Conservation (phyloP, 1,284 basidiomycete genomes). For the Leucoagaricus sp. region DNA sequence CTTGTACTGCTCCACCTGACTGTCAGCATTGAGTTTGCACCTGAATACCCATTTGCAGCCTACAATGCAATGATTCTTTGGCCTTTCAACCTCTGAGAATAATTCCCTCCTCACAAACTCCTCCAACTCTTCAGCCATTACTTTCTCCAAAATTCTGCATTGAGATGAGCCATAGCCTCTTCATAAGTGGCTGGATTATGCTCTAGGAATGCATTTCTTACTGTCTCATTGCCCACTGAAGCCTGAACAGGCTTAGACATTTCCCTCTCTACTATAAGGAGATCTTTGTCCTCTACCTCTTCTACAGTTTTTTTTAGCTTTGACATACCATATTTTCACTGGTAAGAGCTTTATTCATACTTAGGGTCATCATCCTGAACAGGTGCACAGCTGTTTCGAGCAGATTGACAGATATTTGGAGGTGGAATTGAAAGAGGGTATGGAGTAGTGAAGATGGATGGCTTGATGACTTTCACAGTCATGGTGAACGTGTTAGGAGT, state of each 20-base stretch:
- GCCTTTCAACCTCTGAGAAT: too few species aligned
- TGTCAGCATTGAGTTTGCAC: too few species aligned
- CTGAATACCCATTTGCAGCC: too few species aligned
- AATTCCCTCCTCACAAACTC: too few species aligned
- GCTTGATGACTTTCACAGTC: background rate
- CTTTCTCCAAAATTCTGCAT: background rate
- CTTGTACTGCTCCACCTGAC: too few species aligned
- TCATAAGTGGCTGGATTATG: slow-evolving; percentile 5
- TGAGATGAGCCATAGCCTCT: slow-evolving; percentile 21
- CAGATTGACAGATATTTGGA: background rate
- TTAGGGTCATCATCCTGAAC: background rate
- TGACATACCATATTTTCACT: background rate
- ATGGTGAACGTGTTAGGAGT: background rate
- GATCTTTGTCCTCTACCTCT: background rate
- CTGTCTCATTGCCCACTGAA: background rate
- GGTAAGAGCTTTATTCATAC: background rate
- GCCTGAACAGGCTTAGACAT: background rate
- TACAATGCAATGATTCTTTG: too few species aligned
- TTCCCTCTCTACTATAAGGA: background rate
- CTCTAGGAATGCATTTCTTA: background rate
- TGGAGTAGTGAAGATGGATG: background rate
- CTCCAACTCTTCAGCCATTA: slow-evolving; percentile 9
- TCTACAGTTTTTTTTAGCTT: background rate
- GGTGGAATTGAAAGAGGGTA: background rate
- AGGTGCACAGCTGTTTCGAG: background rate